phyloP scores from a whole-genome alignment of 2,329 filamentous ascomycete genomes.

The Coniella lustricola region DNA sequence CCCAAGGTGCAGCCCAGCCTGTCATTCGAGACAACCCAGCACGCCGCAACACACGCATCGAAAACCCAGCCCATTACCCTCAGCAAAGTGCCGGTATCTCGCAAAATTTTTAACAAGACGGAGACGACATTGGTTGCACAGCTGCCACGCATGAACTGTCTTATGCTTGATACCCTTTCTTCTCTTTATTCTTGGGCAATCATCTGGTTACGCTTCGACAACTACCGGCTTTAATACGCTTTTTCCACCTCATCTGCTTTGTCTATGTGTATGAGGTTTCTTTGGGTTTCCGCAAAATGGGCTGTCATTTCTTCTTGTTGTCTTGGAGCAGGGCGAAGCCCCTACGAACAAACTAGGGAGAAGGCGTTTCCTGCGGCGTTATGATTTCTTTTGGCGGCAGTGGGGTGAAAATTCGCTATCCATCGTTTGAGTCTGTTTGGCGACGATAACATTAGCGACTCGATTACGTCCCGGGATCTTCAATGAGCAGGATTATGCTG shows the following conservation, averaged over 20 bases:
- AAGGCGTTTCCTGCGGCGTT: too few relatives aligned
- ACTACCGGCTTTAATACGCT: slow-evolving; percentile 12
- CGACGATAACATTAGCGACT: too few relatives aligned
- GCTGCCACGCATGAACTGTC: slow-evolving; percentile 8
- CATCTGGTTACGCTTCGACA: slow-evolving; percentile 5
- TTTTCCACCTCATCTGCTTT: background rate
- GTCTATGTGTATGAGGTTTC: slow-evolving; percentile 4
- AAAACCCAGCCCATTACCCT: slow-evolving; percentile 81
- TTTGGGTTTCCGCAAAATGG: background rate
- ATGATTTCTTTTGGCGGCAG: too few relatives aligned
- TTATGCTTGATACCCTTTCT: slow-evolving; percentile 16
- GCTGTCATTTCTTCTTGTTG: too few relatives aligned
- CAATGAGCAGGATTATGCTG: too few relatives aligned
- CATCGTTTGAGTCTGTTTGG: background rate
- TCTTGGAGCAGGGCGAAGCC: too few relatives aligned
- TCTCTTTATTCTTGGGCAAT: slow-evolving; percentile 8
- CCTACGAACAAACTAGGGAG: too few relatives aligned
- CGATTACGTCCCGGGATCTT: too few relatives aligned
- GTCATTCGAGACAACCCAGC: slow-evolving; percentile 92
- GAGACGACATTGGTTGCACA: slow-evolving; percentile 6
- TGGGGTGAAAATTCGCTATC: background rate
- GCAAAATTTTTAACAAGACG: slow-evolving; percentile 72
- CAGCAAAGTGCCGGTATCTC: slow-evolving; percentile 92
- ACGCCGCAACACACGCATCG: slow-evolving; percentile 87
- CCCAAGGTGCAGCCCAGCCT: slow-evolving; percentile 53